Percentiles rank a stretch among this genome's conserved stretches.
Conservation (phyloP, 192 early-diverging fungal species). For the Backusella tarrabulga region DNA sequence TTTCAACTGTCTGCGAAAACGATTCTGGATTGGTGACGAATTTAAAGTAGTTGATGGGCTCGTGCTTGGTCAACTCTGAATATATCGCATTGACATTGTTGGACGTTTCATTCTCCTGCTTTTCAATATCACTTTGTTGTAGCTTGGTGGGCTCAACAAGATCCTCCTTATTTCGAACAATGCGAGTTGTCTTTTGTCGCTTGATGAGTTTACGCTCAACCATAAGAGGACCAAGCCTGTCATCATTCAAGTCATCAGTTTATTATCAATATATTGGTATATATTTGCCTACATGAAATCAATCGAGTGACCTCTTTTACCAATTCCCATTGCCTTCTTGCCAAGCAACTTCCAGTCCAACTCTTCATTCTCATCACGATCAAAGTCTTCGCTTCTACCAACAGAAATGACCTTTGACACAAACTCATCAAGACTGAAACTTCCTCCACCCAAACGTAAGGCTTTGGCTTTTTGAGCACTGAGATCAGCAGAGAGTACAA, state of each 20-base stretch:
- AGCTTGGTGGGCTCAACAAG: constrained; percentile 46
- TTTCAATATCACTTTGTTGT: constrained; percentile 68
- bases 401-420: constrained; percentile 60
- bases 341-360: constrained; percentile 67
- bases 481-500: constrained; percentile 74
- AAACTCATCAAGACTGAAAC: constrained; percentile 82
- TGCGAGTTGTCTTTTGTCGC: constrained; percentile 26
- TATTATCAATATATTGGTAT: neutral
- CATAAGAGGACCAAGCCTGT: constrained; percentile 69
- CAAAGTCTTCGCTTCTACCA: constrained; percentile 49
- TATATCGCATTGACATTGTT: constrained; percentile 72
- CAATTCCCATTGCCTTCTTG: constrained; percentile 47
- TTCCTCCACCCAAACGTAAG: constrained; percentile 44
- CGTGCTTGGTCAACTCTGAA: constrained; percentile 52
- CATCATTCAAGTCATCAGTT: no score
- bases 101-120: constrained; percentile 87
- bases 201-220: constrained; percentile 55
- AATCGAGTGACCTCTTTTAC: constrained; percentile 60
- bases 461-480: constrained; percentile 74
- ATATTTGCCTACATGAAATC: constrained; percentile 71
- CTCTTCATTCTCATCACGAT: constrained; percentile 27
- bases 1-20: constrained; percentile 93
- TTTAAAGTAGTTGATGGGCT: constrained; percentile 74
- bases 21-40: constrained; percentile 89
- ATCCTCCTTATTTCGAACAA: constrained; percentile 47